Conservation (phyloP, 306 rosid genomes). For the Castanea crenata region DNA sequence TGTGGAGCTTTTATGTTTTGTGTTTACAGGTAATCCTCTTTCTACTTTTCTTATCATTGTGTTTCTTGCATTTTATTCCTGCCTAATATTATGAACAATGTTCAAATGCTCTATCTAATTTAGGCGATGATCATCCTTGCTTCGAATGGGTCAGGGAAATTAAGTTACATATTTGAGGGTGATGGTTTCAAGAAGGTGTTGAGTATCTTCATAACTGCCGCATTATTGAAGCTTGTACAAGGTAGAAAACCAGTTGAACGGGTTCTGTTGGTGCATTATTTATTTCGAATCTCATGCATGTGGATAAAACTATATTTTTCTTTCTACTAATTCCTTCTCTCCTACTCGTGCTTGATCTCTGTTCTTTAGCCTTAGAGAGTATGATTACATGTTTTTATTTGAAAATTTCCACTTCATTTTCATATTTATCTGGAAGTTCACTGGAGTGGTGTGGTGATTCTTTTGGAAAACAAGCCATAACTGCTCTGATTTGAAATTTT, state of each 20-base stretch:
- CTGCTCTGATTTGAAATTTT: not conserved
- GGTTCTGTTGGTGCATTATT: constrained; percentile 7
- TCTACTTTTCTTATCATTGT: constrained; percentile 12
- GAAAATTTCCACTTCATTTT: not conserved
- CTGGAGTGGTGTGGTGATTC: no score
- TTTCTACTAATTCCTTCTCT: not conserved
- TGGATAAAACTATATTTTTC: not conserved
- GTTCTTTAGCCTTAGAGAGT: not conserved
- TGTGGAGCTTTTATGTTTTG: constrained; percentile 93
- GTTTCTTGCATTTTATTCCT: constrained; percentile 11
- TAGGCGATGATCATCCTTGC: constrained; percentile 94
- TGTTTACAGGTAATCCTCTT: constrained; percentile 70
- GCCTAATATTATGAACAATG: constrained; percentile 23
- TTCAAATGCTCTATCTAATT: constrained; percentile 31
- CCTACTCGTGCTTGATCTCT: not conserved
- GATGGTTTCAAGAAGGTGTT: constrained; percentile 84
- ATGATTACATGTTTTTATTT: not conserved
- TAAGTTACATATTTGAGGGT: constrained; percentile 61
- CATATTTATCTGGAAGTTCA: not conserved
- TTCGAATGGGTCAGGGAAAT: constrained; percentile 70
- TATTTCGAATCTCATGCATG: constrained; percentile 3
- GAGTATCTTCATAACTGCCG: constrained; percentile 94
- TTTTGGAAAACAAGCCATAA: not conserved
- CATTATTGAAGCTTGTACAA: constrained; percentile 88
- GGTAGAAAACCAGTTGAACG: constrained; percentile 50